Base-by-base conservation (phyloP, 331 rosid genomes). In the Rhamnella rubrinervis region DNA sequence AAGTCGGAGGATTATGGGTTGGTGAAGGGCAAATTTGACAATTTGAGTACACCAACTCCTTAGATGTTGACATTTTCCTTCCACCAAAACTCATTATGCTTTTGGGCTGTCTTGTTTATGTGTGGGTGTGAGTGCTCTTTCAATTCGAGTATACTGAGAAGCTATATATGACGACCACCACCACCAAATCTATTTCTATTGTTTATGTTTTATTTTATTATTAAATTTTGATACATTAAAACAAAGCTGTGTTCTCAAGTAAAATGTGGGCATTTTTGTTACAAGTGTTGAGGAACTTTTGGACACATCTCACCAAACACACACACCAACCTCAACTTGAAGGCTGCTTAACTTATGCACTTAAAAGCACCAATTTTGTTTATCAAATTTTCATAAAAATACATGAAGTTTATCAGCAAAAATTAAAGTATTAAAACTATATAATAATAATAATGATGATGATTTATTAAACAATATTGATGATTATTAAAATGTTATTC, bases 21-120 rank as follows among this genome's bases (percentile, higher is more conserved):
- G 82, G 78, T 67, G 66, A 62, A 40, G 57, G 67, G 75, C 50
- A 62, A 49, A 19, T 47, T 18, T 51, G 82, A 72, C 55, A 72
- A 37, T 47, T n/a, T 4, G 6, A 23, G 38, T n/a, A 26, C 49
- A 49, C 72, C 77, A 71, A 77, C 73, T 56, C 81, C 60, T 28
- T 46, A 7, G 74, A 61, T 23, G 51, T 26, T 19, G 79, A 67
- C 74, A 52, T 61, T 19, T 58, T 74, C 47, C 44, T 21, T 38
- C 7, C 25, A 11, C 26, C 63, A 18, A 16, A 20, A n/a, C 26
- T 63, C 6, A 14, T 51, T 19, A 28, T 12, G 9, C 50, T 31
- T 19, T 49, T 19, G 10, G 28, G 49, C 18, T 13, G 52, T 12
- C 41, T 13, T 1, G 28, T 47, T 4, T 15, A 31, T 31, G 35